A percentile compares a stretch with the other conserved stretches of the same genome.
Conservation (phyloP, 768 basidiomycete genomes). For the Asterophora parasitica region DNA sequence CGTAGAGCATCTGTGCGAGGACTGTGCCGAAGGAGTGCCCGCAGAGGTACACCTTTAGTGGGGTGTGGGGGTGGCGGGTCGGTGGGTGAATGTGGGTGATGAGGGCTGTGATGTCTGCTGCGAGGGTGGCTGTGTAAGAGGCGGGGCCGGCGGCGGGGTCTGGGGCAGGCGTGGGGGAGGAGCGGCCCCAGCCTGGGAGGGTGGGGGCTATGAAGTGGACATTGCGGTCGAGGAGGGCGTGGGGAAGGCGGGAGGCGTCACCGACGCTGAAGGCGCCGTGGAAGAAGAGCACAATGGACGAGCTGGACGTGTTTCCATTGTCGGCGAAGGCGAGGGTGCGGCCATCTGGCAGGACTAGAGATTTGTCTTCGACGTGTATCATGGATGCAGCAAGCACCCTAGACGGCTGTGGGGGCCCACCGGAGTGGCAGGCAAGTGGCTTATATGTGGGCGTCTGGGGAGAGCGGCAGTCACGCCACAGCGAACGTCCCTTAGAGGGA, state of each 20-base stretch:
- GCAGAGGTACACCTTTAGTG: conserved; percentile 37
- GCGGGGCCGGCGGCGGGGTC: conserved; percentile 2
- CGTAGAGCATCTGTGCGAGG: conserved; percentile 53
- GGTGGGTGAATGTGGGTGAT: conserved; percentile 28
- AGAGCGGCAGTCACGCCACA: conserved; percentile 10
- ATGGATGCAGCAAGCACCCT: conserved; percentile 13
- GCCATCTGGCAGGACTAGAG: conserved; percentile 34
- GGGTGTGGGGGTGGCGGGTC: conserved; percentile 37
- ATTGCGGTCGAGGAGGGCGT: conserved; percentile 31
- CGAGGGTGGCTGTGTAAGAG: conserved; percentile 38
- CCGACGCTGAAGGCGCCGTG: conserved; percentile 56
- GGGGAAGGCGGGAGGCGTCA: conserved; percentile 30
- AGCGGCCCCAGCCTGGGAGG: conserved; percentile 55
- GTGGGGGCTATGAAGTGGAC: conserved; percentile 48
- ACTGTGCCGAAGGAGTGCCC: conserved; percentile 54
- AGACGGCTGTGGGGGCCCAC: background rate
- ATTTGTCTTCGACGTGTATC: conserved; percentile 33
- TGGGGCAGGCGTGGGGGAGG: conserved; percentile 34
- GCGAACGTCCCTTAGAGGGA: conserved; percentile 1
- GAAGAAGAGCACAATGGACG: conserved; percentile 45
- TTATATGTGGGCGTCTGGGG: conserved; percentile 1
- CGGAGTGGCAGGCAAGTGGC: background rate
- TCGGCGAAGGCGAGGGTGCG: conserved; percentile 53
- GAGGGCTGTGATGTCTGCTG: conserved; percentile 40
- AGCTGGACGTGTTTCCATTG: conserved; percentile 44